These are phyloP conservation scores for Sugiyamaella mastotermitis DNA, from an alignment of 805 yeast genomes.

Conservation along the genomic window DNA sequence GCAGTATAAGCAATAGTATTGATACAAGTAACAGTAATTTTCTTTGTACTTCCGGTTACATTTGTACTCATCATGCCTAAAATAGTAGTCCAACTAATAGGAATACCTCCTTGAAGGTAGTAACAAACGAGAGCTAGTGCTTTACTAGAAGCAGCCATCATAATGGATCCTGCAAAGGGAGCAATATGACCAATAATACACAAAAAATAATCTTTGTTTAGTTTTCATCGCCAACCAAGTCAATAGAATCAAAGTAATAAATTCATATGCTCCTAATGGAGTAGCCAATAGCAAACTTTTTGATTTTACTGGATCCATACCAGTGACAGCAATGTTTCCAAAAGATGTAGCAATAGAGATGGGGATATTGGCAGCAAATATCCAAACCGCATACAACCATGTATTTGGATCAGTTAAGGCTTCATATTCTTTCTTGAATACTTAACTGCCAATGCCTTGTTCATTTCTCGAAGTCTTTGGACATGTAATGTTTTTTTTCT, in stretches of 20 bases:
- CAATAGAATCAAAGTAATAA: slow-evolving; percentile 22
- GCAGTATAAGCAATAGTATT: slow-evolving; percentile 58
- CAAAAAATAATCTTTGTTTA: slow-evolving; percentile 14
- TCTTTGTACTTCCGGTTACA: slow-evolving; percentile 67
- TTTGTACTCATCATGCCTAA: slow-evolving; percentile 37
- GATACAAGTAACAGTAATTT: slow-evolving; percentile 51
- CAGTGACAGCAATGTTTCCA: slow-evolving; percentile 32
- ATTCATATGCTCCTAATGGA: slow-evolving; percentile 49
- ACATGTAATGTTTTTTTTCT: slow-evolving; percentile 21
- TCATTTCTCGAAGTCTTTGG: slow-evolving; percentile 27
- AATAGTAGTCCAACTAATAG: slow-evolving; percentile 34
- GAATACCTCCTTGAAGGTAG: slow-evolving; percentile 32
- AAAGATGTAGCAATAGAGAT: slow-evolving; percentile 24
- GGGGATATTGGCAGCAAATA: slow-evolving; percentile 39
- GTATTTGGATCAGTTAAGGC: slow-evolving; percentile 2
- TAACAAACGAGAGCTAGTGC: slow-evolving; percentile 38
- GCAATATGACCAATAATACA: slow-evolving; percentile 49
- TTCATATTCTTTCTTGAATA: slow-evolving; percentile 37
- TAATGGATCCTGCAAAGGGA: slow-evolving; percentile 36
- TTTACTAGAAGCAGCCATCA: slow-evolving; percentile 37
- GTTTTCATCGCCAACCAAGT: slow-evolving; percentile 23
- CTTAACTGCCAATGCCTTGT: slow-evolving; percentile 39
- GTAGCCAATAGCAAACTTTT: slow-evolving; percentile 38
- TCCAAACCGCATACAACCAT: slow-evolving; percentile 33
- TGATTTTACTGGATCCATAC: slow-evolving; percentile 24